Percentiles rank a stretch among this genome's conserved stretches.
Conservation (phyloP, 306 rosid species). For the Purshia tridentata region DNA sequence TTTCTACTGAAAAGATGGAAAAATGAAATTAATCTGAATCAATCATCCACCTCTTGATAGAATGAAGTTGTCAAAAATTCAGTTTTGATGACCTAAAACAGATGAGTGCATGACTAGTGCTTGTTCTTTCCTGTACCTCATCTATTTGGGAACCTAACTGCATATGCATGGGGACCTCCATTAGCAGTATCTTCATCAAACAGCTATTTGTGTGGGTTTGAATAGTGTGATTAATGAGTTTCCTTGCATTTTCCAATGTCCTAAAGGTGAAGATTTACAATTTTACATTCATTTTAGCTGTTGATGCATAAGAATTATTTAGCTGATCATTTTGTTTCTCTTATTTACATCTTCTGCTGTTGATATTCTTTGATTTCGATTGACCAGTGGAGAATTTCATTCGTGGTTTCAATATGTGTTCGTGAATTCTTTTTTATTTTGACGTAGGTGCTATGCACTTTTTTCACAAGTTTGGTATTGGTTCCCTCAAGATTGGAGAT, state of each 20-base stretch:
- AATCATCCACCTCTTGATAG: background rate
- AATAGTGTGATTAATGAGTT: background rate
- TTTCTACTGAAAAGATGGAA: background rate
- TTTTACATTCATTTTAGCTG: background rate
- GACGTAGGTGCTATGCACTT: constrained; percentile 81
- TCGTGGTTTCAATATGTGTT: constrained; percentile 12
- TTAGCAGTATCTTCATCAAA: background rate
- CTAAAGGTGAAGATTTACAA: background rate
- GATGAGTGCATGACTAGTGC: background rate
- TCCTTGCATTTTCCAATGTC: background rate
- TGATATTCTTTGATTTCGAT: background rate
- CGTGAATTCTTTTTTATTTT: constrained; percentile 24
- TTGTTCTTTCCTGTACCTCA: background rate
- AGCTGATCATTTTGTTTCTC: background rate
- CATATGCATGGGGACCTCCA: background rate
- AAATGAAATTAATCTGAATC: too few relatives aligned
- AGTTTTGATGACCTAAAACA: background rate
- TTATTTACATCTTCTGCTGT: background rate
- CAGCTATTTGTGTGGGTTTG: background rate
- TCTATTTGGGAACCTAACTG: background rate
- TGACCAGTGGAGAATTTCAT: background rate
- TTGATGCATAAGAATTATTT: background rate
- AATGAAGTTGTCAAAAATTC: background rate
- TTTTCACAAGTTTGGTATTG: constrained; percentile 69
- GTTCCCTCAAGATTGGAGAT: constrained; percentile 85